Evolutionary conservation across 1,284 basidiomycete species (phyloP).

Genomic region (Microbotryomycetes sp.): DNA sequence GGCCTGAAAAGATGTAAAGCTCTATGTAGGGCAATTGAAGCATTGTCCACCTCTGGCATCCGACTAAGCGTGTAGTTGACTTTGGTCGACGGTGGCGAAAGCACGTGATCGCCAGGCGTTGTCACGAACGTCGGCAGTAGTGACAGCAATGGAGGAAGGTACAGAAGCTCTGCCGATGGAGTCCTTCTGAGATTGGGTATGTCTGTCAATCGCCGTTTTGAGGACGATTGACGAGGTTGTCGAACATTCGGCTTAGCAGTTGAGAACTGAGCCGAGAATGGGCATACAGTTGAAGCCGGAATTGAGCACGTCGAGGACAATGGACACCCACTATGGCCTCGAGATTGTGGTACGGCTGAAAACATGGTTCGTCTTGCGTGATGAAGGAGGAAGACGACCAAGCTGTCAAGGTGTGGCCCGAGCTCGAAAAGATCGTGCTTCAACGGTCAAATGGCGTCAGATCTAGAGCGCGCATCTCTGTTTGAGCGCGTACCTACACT

Average conservation of each 20-base stretch:
- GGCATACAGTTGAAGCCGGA: no score
- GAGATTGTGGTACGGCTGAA: no score
- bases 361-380: no score
- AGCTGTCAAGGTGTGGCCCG: no score
- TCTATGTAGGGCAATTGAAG: constrained; percentile 74
- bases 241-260: neutral
- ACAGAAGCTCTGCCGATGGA: constrained; percentile 13
- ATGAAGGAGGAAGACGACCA: no score
- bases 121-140: constrained; percentile 7
- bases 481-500: no score
- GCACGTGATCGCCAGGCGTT: constrained; percentile 17
- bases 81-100: constrained; percentile 39
- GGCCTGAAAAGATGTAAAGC: constrained; percentile 72
- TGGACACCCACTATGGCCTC: no score
- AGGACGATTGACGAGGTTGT: neutral
- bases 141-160: constrained; percentile 19
- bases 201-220: neutral
- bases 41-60: constrained; percentile 72
- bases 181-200: constrained; percentile 2
- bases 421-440: no score
- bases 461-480: no score
- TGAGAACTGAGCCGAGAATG: neutral
- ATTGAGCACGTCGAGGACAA: no score
- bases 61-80: constrained; percentile 61
- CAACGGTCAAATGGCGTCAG: no score